Conservation (phyloP, 108 stramenopile species). For the Nitzschia palea region DNA sequence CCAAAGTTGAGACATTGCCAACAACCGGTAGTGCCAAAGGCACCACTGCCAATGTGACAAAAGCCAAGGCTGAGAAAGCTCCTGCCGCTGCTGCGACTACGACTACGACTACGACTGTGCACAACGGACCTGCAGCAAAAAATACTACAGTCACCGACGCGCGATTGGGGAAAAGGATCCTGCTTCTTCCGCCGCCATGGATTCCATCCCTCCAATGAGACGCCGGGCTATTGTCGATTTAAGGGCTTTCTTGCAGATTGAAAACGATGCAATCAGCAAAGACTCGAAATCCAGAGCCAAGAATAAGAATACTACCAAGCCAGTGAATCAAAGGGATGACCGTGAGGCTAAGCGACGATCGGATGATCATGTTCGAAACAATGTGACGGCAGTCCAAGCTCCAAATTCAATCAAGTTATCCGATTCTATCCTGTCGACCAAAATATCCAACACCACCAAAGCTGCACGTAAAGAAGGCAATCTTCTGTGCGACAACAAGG, state of each 20-base stretch:
- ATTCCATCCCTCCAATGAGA: too few relatives aligned
- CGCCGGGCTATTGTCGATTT: neutral
- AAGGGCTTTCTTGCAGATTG: neutral
- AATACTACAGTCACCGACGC: too few relatives aligned
- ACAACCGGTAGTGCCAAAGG: too few relatives aligned
- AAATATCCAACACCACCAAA: too few relatives aligned
- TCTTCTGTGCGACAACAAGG: too few relatives aligned
- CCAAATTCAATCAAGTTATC: neutral
- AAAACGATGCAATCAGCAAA: neutral
- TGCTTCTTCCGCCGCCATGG: too few relatives aligned
- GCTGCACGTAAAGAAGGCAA: too few relatives aligned
- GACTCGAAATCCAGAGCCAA: neutral
- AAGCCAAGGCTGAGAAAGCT: neutral
- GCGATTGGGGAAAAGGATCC: too few relatives aligned
- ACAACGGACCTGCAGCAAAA: neutral
- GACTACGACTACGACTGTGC: too few relatives aligned
- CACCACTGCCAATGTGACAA: neutral
- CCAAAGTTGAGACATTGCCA: neutral
- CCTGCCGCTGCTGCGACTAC: too few relatives aligned
- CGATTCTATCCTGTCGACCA: neutral
- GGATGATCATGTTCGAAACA: neutral
- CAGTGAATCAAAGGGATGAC: neutral
- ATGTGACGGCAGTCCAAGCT: neutral
- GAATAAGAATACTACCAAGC: neutral
- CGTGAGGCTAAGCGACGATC: neutral